Percentiles rank a stretch among this genome's conserved stretches.
Evolutionary conservation across 1,284 basidiomycete genomes (phyloP).

Genomic region (Moesziomyces antarcticus): DNA sequence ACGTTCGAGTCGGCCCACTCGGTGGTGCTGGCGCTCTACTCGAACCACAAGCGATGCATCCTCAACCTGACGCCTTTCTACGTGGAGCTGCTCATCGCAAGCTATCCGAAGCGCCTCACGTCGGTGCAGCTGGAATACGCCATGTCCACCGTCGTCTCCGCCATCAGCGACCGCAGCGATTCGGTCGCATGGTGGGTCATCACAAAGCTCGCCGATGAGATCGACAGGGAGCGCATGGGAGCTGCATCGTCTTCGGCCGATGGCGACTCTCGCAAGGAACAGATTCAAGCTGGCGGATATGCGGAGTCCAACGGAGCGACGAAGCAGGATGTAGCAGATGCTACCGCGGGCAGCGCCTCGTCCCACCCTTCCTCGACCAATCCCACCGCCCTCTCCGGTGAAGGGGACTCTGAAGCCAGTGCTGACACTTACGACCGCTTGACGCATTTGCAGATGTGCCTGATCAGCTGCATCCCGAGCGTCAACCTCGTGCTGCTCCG

Average conservation of each 20-base stretch:
- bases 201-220: slow-evolving; percentile 42
- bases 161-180: slow-evolving; percentile 58
- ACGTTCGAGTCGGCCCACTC: slow-evolving; percentile 66
- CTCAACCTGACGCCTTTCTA: slow-evolving; percentile 62
- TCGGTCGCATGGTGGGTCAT: slow-evolving; percentile 62
- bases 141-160: slow-evolving; percentile 54
- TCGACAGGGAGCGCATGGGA: slow-evolving; percentile 31
- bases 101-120: slow-evolving; percentile 42
- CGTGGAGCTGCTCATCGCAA: slow-evolving; percentile 50
- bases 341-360: slow-evolving; percentile 16
- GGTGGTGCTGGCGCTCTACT: slow-evolving; percentile 59
- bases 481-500: slow-evolving; percentile 65
- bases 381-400: background rate
- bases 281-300: slow-evolving; percentile 20
- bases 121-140: slow-evolving; percentile 57
- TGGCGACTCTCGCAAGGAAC: background rate
- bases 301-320: slow-evolving; percentile 16
- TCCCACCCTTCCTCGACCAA: slow-evolving; percentile 6
- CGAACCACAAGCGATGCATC: slow-evolving; percentile 44
- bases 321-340: slow-evolving; percentile 16
- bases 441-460: slow-evolving; percentile 37
- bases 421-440: slow-evolving; percentile 25
- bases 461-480: slow-evolving; percentile 55
- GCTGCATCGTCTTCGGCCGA: background rate
- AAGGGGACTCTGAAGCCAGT: background rate